These are phyloP conservation scores for Suhomyces kunorum DNA, from an alignment of 1,139 yeast species.

Conservation along the genomic window DNA sequence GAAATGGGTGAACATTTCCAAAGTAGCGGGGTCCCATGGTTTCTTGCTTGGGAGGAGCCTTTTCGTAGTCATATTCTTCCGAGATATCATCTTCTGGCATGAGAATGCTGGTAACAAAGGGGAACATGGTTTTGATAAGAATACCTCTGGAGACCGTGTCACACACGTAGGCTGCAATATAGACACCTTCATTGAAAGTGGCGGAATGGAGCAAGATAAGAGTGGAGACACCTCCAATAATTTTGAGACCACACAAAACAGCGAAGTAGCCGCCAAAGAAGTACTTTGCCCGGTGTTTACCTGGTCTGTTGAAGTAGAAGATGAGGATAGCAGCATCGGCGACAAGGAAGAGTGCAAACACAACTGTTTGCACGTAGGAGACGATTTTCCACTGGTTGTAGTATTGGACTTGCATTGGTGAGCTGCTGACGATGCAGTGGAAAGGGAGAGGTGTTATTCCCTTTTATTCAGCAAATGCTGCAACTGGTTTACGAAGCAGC, in stretches of 20 bases:
- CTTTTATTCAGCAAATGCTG: too few relatives aligned
- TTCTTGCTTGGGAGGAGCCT: not conserved
- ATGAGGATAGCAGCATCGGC: slow-evolving; percentile 2
- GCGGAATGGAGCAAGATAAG: slow-evolving; percentile 14
- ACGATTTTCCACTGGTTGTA: slow-evolving; percentile 20
- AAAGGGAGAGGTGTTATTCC: too few relatives aligned
- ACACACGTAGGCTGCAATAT: slow-evolving; percentile 22
- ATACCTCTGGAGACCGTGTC: slow-evolving; percentile 24
- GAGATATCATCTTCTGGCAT: slow-evolving; percentile 7
- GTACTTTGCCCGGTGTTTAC: slow-evolving; percentile 4
- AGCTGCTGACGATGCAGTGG: not conserved
- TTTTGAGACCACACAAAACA: slow-evolving; percentile 18
- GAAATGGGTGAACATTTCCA: slow-evolving; percentile 18
- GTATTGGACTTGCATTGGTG: slow-evolving; percentile 11
- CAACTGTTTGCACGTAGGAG: slow-evolving; percentile 20
- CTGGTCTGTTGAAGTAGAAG: not conserved
- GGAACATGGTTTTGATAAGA: slow-evolving; percentile 18
- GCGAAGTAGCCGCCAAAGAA: slow-evolving; percentile 13
- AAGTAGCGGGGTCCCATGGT: too few relatives aligned
- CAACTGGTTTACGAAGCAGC: too few relatives aligned
- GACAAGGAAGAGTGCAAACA: slow-evolving; percentile 15
- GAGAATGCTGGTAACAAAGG: slow-evolving; percentile 12
- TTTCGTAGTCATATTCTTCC: slow-evolving; percentile 6
- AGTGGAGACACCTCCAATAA: slow-evolving; percentile 23
- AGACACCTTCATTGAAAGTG: slow-evolving; percentile 12